Evolutionary conservation across 108 stramenopile species (phyloP), one percentile per base, ranked within the genome.

Genomic region (Ochromonas danica): DNA sequence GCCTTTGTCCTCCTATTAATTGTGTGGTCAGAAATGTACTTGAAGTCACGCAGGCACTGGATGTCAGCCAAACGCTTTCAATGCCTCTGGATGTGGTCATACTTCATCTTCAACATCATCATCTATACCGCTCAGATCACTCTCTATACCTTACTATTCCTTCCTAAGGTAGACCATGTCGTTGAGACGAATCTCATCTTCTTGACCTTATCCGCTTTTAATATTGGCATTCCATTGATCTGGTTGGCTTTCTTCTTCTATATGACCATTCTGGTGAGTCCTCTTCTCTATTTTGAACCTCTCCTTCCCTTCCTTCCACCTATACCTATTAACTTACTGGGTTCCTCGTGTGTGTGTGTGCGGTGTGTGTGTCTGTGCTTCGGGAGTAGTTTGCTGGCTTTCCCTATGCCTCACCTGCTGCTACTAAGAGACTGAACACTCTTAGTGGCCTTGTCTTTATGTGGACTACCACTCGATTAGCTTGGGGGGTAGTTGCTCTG

Each of bases 1-100:
- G 93, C 92, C 27, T 94, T 91, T 84, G 89, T 92, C 0, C 82
- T 94, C 3, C 85, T 93, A 43, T 89, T 90, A 0, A 77, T 94
- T 25, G 92, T 93, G 6, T 93, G 92, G 92, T 91, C 92, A 0
- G 94, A 94, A 71, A 89, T 90, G 62, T 90, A 88, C 39, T 78
- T 94, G n/a, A 51, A 92, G 70, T 86, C 88, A 72, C 85, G 92
- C 38, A 81, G 90, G 30, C 92, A 93, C 70, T 90, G 91, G 91
- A 70, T 85, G 27, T 81, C 80, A 31, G 35, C 82, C 36, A 36
- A 31, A 72, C 38, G 30, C 0, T 85, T 82, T 80, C 88, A 89
- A 61, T 82, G 85, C n/a, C 77, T 79, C 61, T 90, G 90, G 79
- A 72, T 93, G 62, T 79, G 89, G 25, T 81, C 81, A 43, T 94